Conservation (phyloP, 495 filamentous ascomycete species). For the Ramalina intermedia region DNA sequence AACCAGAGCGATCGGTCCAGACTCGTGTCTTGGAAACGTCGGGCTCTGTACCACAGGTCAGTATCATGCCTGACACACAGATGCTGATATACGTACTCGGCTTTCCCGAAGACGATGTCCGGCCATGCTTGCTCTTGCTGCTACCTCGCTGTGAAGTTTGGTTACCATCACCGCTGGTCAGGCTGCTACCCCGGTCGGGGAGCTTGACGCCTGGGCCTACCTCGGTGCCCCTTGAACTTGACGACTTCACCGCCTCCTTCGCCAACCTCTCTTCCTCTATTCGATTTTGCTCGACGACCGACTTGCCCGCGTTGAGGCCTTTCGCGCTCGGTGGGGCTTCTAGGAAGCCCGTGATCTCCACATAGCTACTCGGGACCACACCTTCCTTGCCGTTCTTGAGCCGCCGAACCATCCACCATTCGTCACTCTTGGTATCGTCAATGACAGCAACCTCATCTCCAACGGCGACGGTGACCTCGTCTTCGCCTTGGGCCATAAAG, state of each 20-base stretch:
- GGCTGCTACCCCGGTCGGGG: constrained; percentile 53
- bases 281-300: constrained; percentile 69
- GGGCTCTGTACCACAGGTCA: constrained; percentile 45
- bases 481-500: constrained; percentile 90
- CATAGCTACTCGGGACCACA: constrained; percentile 96
- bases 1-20: constrained; percentile 89
- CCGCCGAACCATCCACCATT: constrained; percentile 95
- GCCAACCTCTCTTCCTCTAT: constrained; percentile 67
- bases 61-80: constrained; percentile 1
- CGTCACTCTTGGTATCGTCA: constrained; percentile 82
- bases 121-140: constrained; percentile 46
- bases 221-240: constrained; percentile 44
- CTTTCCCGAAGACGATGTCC: constrained; percentile 36
- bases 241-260: constrained; percentile 55
- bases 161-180: constrained; percentile 46
- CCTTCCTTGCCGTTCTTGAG: constrained; percentile 85
- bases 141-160: constrained; percentile 50
- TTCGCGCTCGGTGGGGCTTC: constrained; percentile 27
- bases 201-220: constrained; percentile 62
- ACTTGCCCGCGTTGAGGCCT: constrained; percentile 51
- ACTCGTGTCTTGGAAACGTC: constrained; percentile 70
- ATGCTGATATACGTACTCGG: constrained; percentile 46
- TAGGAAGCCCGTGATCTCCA: constrained; percentile 63
- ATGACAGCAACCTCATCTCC: constrained; percentile 85
- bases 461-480: constrained; percentile 83